Conservation (phyloP, 768 basidiomycete genomes). For the Mycena pura region DNA sequence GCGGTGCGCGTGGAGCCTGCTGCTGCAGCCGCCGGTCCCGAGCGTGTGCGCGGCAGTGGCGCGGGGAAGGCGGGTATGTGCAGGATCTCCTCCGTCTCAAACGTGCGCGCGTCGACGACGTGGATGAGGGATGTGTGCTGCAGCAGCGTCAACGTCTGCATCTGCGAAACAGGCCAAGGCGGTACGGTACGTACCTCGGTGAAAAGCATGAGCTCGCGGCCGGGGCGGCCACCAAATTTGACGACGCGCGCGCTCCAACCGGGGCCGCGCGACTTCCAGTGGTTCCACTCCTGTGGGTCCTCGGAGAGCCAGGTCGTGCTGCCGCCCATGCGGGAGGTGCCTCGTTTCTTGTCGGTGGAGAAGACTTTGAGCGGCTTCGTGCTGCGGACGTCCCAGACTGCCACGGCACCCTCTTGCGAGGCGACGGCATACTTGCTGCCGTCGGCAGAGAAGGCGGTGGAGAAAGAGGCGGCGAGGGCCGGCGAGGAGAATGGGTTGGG, state of each 20-base stretch:
- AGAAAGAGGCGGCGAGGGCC: conserved; percentile 74
- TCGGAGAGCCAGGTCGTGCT: conserved; percentile 64
- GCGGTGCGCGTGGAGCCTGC: no score
- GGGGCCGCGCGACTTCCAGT: conserved; percentile 62
- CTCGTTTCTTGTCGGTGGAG: conserved; percentile 59
- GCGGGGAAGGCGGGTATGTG: conserved; percentile 54
- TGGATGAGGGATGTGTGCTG: conserved; percentile 87
- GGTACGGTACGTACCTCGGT: conserved; percentile 69
- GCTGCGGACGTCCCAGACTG: conserved; percentile 84
- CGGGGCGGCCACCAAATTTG: conserved; percentile 76
- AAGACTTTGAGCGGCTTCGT: conserved; percentile 73
- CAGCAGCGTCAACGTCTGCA: not conserved
- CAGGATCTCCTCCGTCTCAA: conserved; percentile 76
- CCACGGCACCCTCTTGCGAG: conserved; percentile 81
- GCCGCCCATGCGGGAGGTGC: conserved; percentile 43
- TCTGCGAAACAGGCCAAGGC: not conserved
- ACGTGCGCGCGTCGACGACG: conserved; percentile 86
- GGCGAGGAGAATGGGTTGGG: conserved; percentile 45
- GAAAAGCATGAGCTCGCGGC: conserved; percentile 84
- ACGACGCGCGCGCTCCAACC: conserved; percentile 88
- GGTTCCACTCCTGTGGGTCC: conserved; percentile 73
- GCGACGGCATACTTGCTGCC: conserved; percentile 84
- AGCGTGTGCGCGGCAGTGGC: conserved; percentile 3
- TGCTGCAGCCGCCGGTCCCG: no score
- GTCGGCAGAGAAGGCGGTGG: conserved; percentile 77